These are phyloP conservation scores for Globisporangium megalacanthum DNA, from an alignment of 352 stramenopile species.

Conservation along the genomic window DNA sequence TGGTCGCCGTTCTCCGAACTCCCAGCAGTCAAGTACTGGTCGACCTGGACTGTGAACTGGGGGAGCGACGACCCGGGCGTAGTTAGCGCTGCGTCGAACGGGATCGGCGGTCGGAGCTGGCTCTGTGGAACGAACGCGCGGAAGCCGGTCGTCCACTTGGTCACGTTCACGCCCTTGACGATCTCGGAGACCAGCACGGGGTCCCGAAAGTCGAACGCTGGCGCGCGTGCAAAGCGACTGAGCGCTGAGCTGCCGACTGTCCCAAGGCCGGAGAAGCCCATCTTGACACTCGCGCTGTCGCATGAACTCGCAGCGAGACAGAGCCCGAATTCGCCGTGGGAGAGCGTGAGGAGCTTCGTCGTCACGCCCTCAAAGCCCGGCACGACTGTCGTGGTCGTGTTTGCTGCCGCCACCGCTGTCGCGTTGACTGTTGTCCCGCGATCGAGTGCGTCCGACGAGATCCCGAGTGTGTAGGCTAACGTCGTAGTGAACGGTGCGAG, in stretches of 20 bases:
- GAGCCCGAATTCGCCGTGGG: conserved; percentile 18
- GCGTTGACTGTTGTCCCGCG: not conserved
- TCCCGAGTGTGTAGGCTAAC: conserved; percentile 2
- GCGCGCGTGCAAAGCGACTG: conserved; percentile 7
- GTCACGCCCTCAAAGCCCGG: not conserved
- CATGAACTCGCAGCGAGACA: conserved; percentile 9
- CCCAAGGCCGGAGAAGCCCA: conserved; percentile 16
- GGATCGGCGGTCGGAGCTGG: conserved; percentile 11
- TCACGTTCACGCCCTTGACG: not conserved
- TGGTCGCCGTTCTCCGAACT: conserved; percentile 7
- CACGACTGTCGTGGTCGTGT: not conserved
- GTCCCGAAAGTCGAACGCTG: conserved; percentile 13
- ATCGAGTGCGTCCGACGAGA: conserved; percentile 7
- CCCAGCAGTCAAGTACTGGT: conserved; percentile 15
- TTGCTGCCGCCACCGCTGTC: not conserved
- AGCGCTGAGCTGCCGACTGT: not conserved
- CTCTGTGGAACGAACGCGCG: conserved; percentile 14
- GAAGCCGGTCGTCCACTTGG: conserved; percentile 15
- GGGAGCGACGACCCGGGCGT: not conserved
- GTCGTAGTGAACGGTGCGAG: not conserved
- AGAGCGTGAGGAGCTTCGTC: conserved; percentile 13
- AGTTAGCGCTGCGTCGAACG: conserved; percentile 4
- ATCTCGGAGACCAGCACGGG: conserved; percentile 1
- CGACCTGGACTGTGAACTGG: conserved; percentile 12
- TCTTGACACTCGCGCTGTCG: conserved; percentile 9